Base-by-base conservation (phyloP, 225 moss, liverwort and hornwort genomes). In the Climacium dendroides region DNA sequence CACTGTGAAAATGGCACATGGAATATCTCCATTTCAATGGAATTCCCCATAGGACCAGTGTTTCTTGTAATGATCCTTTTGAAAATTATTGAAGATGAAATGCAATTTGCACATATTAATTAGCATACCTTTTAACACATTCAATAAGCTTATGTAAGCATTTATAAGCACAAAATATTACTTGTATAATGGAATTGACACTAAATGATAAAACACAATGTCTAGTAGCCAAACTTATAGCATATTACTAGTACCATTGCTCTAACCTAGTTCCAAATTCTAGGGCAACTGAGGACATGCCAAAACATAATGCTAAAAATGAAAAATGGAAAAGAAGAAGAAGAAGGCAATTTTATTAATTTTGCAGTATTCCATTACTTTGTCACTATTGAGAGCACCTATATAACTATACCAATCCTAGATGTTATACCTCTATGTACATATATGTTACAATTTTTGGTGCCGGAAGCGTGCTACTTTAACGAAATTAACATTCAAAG, bases 381-480 rank as follows among this genome's bases (percentile, higher is more conserved):
- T 15, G 43, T 18, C 72, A 72, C 15, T 70, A 7, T n/a, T 22
- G 3, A 10, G 1, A 22, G 37, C 22, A 67, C 7, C 0, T 47
- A 2, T 39, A 72, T 26, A 29, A 28, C 29, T 29, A 29, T 45
- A 47, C 4, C 0, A 18, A 0, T 41, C 8, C 4, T 18, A 47
- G 5, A 41, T 45, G 6, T 45, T 45, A 45, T 6, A 18, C 41
- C 8, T 70, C 24, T 69, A 24, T 8, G 16, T 30, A 30, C 15
- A 26, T 28, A 60, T 62, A 32, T 62, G 13, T 72, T 8, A 39
- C 37, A 10, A 9, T 24, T 45, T 29, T 3, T 25, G 39, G 9
- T 5, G 15, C 9, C 1, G 0, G 15, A 70, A 25, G 26, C 0
- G 1, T 5, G 0, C 26, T 23, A 70, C 26, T 70, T 26, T 15